These are phyloP conservation scores for Magnaporthiopsis poae DNA, from an alignment of 2,329 filamentous ascomycete species.

Conservation along the genomic window DNA sequence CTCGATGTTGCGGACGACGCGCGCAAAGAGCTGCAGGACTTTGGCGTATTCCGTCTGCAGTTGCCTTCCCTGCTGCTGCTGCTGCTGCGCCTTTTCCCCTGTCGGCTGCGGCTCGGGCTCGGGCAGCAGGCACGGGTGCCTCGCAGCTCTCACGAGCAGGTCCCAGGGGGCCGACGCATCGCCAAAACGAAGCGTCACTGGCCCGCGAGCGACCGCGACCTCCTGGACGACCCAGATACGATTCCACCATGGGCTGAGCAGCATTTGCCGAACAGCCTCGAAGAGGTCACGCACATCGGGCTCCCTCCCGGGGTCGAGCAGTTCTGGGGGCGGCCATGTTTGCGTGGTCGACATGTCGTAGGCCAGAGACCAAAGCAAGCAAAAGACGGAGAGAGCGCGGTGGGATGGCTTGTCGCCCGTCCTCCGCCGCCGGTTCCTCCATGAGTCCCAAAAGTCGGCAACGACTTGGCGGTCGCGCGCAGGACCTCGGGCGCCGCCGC, in stretches of 20 bases:
- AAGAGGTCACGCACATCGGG: not conserved
- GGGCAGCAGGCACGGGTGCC: not conserved
- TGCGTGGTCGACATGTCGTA: not conserved
- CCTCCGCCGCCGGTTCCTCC: not conserved
- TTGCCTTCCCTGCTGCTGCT: constrained; percentile 4
- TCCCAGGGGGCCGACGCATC: not conserved
- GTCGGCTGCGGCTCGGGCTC: too few species aligned
- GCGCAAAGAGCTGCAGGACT: constrained; percentile 8
- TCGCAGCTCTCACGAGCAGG: not conserved
- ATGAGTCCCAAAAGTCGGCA: not conserved
- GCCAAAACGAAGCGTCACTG: constrained; percentile 2
- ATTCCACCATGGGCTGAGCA: not conserved
- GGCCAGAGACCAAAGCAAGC: not conserved
- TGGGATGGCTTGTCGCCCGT: not conserved
- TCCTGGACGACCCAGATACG: constrained; percentile 13
- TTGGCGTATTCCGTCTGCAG: constrained; percentile 2
- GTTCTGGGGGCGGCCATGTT: not conserved
- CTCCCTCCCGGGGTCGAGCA: not conserved
- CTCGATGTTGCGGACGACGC: constrained; percentile 8
- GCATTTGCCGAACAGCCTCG: not conserved
- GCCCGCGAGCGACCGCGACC: constrained; percentile 10
- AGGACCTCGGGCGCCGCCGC: not conserved
- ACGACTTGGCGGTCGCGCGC: not conserved
- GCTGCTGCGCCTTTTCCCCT: too few species aligned
- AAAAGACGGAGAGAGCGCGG: not conserved